Base-by-base conservation (phyloP, 169 alveolate species). In the Ichthyophthirius multifiliis region DNA sequence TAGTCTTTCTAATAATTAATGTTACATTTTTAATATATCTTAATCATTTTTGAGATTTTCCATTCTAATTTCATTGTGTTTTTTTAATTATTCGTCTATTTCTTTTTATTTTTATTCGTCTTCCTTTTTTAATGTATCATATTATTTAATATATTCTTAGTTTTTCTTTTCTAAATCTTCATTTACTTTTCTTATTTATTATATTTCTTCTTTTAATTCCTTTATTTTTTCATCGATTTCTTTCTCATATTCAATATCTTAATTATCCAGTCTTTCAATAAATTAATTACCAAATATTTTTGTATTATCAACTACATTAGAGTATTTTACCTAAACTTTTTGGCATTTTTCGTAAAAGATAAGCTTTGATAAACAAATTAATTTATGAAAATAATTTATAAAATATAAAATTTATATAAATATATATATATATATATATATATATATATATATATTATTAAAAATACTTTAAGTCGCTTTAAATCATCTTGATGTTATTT, bases 31-130 rank as follows among this genome's bases (percentile, higher is more conserved):
- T 9, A 81, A 47, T 5, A 81, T 81, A 67, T 81, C 82, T 20
- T 81, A 47, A 73, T 81, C 86, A 81, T 81, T 81, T 63, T 81
- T 81, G 16, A 81, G 27, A 81, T 81, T 81, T 43, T 81, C 81
- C 41, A 48, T 44, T 48, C 86, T 81, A 41, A 81, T 81, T 73
- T 62, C 67, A 55, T 81, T 81, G 12, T 81, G 86, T 1, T 74
- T 27, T 20, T 81, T 76, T 43, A 81, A 73, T 16, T 31, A 15
- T 12, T 46, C 43, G 55, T 81, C 76, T 18, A 81, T 64, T 55
- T 81, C 34, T n/a, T 47, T 71, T 41, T 81, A n/a, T 2, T 71
- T 12, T 3, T 46, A 65, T 15, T 81, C 86, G 43, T 81, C 86
- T 35, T 81, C 76, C 10, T 63, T 39, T 81, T 81, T 81, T 27